Percentiles rank a stretch among this genome's conserved stretches.
phyloP scores from a whole-genome alignment of 2,329 filamentous ascomycete genomes.

The Botryotinia narcissicola region DNA sequence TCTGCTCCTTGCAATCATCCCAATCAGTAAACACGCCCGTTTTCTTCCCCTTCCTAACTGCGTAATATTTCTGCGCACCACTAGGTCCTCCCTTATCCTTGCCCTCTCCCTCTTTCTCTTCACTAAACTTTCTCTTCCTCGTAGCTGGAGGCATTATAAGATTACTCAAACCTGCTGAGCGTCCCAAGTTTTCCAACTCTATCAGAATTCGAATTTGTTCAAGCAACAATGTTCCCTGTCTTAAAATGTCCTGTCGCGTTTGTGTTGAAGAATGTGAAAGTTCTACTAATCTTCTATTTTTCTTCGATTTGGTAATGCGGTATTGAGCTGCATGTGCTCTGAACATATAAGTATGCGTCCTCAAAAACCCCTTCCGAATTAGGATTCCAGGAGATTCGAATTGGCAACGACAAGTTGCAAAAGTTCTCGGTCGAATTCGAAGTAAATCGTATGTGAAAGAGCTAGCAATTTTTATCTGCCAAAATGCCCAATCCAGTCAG shows the following conservation, averaged over 20 bases:
- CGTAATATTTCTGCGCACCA: slow-evolving; percentile 50
- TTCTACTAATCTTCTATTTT: neutral
- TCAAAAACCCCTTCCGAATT: neutral
- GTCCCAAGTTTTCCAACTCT: neutral
- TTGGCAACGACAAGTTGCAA: neutral
- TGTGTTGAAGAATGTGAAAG: too few relatives aligned
- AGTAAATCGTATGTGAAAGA: neutral
- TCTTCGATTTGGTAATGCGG: neutral
- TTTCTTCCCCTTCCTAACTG: slow-evolving; percentile 54
- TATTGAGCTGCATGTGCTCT: neutral
- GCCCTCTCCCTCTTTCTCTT: slow-evolving; percentile 4
- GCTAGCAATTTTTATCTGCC: neutral
- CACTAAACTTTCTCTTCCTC: slow-evolving; percentile 34
- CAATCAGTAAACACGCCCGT: slow-evolving; percentile 63
- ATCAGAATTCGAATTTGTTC: neutral
- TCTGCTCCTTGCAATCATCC: slow-evolving; percentile 60
- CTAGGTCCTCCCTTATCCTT: slow-evolving; percentile 12
- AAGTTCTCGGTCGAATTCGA: neutral
- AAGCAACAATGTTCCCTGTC: neutral
- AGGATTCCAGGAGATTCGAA: neutral
- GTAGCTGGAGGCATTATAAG: slow-evolving; percentile 25
- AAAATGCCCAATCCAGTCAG: neutral
- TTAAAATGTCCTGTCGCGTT: neutral
- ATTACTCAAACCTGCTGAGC: neutral
- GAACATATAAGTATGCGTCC: neutral